These are phyloP conservation scores for Aeschynomene evenia DNA, from an alignment of 306 rosid species.

Conservation along the genomic window DNA sequence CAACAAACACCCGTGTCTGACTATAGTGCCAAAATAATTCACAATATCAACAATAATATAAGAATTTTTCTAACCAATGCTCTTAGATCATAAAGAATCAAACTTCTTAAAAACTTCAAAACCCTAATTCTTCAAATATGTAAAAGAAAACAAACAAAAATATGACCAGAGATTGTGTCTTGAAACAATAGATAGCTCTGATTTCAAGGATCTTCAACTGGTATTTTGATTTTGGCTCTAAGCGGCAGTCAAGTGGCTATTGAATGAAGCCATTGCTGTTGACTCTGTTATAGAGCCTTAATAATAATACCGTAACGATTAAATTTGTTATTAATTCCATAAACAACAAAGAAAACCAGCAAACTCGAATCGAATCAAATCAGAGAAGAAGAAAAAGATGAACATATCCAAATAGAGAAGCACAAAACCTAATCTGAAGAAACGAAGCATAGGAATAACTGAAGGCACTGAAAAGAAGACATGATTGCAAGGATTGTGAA, in stretches of 20 bases:
- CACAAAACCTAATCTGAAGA: too few relatives aligned
- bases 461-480: too few relatives aligned
- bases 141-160: not conserved
- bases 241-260: slow-evolving; percentile 77
- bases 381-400: not conserved
- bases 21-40: slow-evolving; percentile 50
- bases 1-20: slow-evolving; percentile 97
- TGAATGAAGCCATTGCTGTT: slow-evolving; percentile 62
- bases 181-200: slow-evolving; percentile 34
- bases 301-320: too few relatives aligned
- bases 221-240: slow-evolving; percentile 57
- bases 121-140: not conserved
- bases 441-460: not conserved
- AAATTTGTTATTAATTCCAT: too few relatives aligned
- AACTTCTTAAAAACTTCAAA: too few relatives aligned
- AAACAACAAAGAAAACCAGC: not conserved
- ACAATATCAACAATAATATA: not conserved
- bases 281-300: slow-evolving; percentile 69
- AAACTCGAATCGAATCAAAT: not conserved
- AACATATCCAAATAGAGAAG: too few relatives aligned
- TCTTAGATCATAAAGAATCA: too few relatives aligned
- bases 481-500: not conserved
- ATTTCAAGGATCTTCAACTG: slow-evolving; percentile 77
- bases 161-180: slow-evolving; percentile 54
- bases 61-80: not conserved